A percentile compares a stretch with the other conserved stretches of the same genome.
Evolutionary conservation across 1,284 basidiomycete species (phyloP).

Genomic region (Sanghuangporus sanghuang): DNA sequence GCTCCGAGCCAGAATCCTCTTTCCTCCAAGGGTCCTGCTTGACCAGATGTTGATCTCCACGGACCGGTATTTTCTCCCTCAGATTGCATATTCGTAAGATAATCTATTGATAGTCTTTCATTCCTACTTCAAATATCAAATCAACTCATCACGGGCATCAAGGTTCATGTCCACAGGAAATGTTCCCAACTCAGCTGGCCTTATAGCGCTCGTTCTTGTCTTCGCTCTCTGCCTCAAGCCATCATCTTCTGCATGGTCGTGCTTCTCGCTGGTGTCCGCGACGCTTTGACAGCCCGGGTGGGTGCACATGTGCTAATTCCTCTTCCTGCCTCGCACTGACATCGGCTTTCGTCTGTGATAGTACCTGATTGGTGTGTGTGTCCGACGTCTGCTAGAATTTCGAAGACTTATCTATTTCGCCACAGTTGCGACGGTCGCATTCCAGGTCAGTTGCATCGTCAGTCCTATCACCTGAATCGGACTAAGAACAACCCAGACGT

Average conservation of each 20-base stretch:
- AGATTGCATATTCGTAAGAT: not conserved
- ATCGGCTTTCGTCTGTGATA: not conserved
- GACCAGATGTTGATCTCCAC: too few relatives aligned
- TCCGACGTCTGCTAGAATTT: not conserved
- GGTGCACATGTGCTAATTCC: not conserved
- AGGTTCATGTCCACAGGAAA: too few relatives aligned
- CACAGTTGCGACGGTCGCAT: not conserved
- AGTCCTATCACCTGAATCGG: not conserved
- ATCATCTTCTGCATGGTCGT: not conserved
- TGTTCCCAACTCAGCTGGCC: not conserved
- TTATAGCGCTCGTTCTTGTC: not conserved
- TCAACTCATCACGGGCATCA: not conserved
- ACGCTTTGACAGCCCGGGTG: not conserved
- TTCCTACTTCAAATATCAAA: not conserved
- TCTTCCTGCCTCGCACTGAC: not conserved
- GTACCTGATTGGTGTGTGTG: not conserved
- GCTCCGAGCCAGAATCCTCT: too few relatives aligned
- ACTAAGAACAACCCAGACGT: not conserved
- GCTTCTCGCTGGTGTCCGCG: not conserved
- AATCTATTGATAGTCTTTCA: not conserved
- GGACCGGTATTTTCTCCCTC: too few relatives aligned
- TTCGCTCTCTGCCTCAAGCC: not conserved
- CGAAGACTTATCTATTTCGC: not conserved
- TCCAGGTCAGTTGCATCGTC: not conserved
- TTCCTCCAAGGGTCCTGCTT: too few relatives aligned